Percentiles rank a stretch among this genome's conserved stretches.
phyloP scores from a whole-genome alignment of 1,284 basidiomycete species.

The Ustilago shanxiensis region DNA sequence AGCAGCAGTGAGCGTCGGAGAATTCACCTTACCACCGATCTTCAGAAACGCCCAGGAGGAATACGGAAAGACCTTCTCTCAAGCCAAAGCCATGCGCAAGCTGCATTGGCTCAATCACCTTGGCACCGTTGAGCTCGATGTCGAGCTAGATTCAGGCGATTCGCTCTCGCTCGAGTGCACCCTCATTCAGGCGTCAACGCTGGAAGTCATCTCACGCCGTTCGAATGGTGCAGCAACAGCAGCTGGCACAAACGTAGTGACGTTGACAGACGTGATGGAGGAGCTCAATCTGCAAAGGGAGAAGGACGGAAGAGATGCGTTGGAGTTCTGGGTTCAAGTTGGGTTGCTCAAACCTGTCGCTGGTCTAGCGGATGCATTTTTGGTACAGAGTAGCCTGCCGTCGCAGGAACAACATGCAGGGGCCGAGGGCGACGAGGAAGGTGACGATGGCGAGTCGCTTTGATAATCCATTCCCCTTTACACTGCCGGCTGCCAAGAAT shows the following conservation, averaged over 20 bases:
- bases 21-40: conserved; percentile 57
- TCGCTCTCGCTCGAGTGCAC: conserved; percentile 40
- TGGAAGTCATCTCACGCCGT: conserved; percentile 38
- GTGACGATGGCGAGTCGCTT: conserved; percentile 10
- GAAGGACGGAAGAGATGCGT: conserved; percentile 38
- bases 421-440: conserved; percentile 12
- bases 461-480: not conserved
- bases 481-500: no score
- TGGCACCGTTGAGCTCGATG: conserved; percentile 56
- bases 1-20: conserved; percentile 14
- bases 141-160: conserved; percentile 55
- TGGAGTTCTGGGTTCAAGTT: conserved; percentile 35
- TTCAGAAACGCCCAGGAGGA: conserved; percentile 51
- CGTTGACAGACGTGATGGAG: conserved; percentile 44
- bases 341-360: conserved; percentile 25
- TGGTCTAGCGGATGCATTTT: conserved; percentile 36
- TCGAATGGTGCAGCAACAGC: not conserved
- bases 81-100: conserved; percentile 47
- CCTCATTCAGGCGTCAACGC: conserved; percentile 37
- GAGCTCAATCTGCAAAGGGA: conserved; percentile 49
- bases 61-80: conserved; percentile 36
- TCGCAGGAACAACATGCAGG: not conserved
- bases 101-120: conserved; percentile 61
- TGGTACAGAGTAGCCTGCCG: conserved; percentile 26
- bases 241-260: conserved; percentile 20